These are phyloP conservation scores for Prunus kanzakura DNA, from an alignment of 306 rosid genomes.

Conservation along the genomic window DNA sequence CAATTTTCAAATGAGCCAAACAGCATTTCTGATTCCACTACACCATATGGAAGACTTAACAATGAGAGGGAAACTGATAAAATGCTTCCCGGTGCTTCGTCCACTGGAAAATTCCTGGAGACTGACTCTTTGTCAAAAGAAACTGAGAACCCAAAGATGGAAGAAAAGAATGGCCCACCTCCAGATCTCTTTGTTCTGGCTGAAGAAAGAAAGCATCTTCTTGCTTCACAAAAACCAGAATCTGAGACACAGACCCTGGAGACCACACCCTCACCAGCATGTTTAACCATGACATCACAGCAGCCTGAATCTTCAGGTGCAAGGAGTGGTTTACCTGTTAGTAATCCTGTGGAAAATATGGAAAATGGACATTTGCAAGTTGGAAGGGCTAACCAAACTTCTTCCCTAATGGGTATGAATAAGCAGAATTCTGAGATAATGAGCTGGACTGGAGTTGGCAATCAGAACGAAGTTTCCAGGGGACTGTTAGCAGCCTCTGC, in stretches of 20 bases:
- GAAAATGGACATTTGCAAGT: conserved; percentile 51
- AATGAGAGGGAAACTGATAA: conserved; percentile 57
- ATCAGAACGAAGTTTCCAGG: conserved; percentile 57
- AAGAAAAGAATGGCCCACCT: conserved; percentile 45
- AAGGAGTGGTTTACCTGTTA: conserved; percentile 48
- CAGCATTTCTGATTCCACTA: conserved; percentile 47
- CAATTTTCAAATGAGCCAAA: conserved; percentile 64
- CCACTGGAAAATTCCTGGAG: conserved; percentile 60
- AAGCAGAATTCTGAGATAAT: conserved; percentile 38
- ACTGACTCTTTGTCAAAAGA: conserved; percentile 58
- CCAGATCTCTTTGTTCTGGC: conserved; percentile 42
- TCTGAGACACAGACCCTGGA: conserved; percentile 61
- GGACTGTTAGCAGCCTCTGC: conserved; percentile 50
- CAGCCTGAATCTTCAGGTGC: conserved; percentile 51
- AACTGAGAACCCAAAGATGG: conserved; percentile 53
- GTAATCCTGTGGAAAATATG: conserved; percentile 52
- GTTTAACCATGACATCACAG: conserved; percentile 38
- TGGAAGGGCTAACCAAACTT: conserved; percentile 60
- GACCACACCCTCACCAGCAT: conserved; percentile 43
- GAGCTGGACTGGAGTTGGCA: conserved; percentile 62
- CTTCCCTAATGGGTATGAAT: conserved; percentile 45
- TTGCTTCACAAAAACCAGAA: conserved; percentile 44
- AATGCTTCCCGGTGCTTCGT: conserved; percentile 40
- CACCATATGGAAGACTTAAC: conserved; percentile 60
- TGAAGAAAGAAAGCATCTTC: conserved; percentile 51